Conservation (phyloP, 257 asterid genomes). For the Osmanthus fragrans region DNA sequence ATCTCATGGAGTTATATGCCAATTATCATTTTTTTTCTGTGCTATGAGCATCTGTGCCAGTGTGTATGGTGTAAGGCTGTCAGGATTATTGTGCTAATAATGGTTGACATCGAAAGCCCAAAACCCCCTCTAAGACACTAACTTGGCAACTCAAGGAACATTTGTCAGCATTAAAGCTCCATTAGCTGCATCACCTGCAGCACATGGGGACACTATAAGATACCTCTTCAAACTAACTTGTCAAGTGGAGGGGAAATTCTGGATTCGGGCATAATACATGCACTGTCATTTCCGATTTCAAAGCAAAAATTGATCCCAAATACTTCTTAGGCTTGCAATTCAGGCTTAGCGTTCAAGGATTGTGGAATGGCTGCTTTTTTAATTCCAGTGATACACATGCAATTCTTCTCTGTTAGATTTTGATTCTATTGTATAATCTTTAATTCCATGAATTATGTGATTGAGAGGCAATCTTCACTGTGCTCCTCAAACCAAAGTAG, state of each 20-base stretch:
- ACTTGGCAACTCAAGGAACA: not conserved
- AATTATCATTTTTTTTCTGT: not conserved
- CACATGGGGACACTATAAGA: not conserved
- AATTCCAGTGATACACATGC: not conserved
- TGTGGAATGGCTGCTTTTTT: not conserved
- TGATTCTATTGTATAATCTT: not conserved
- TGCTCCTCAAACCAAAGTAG: not conserved
- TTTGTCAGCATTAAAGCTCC: not conserved
- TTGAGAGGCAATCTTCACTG: not conserved
- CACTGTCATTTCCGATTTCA: not conserved
- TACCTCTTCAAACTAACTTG: not conserved
- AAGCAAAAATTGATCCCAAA: not conserved
- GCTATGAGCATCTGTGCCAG: not conserved
- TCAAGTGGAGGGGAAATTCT: not conserved
- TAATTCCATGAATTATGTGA: not conserved
- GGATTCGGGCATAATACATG: not conserved
- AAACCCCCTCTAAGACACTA: not conserved
- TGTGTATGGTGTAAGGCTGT: not conserved
- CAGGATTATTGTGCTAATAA: not conserved
- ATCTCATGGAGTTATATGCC: not conserved
- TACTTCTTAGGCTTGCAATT: not conserved
- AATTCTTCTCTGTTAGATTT: not conserved
- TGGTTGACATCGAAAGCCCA: not conserved
- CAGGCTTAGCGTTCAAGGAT: not conserved
- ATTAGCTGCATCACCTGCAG: slow-evolving; percentile 3